Evolutionary conservation across 148 eudicot genomes (phyloP).

Genomic region (Persicaria tinctoria): DNA sequence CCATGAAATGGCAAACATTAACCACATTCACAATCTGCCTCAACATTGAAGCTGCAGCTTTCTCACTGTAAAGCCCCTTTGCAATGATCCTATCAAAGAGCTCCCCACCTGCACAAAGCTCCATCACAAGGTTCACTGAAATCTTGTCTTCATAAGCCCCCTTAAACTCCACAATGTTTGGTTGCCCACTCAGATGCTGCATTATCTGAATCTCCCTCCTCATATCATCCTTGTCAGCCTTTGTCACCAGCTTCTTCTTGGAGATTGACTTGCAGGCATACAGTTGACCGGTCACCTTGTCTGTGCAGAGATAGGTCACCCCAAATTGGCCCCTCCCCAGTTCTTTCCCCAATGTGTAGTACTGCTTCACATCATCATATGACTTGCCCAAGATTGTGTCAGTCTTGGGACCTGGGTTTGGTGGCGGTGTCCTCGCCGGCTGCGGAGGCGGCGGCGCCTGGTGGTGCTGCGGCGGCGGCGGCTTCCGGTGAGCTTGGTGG

Average conservation of each 20-base stretch:
- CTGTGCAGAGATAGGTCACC: constrained; percentile 48
- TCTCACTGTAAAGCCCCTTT: constrained; percentile 70
- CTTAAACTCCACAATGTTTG: constrained; percentile 71
- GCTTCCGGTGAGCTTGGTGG: background rate
- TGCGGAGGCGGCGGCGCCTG: background rate
- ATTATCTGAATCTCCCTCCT: constrained; percentile 75
- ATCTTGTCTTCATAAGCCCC: constrained; percentile 74
- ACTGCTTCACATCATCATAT: constrained; percentile 47
- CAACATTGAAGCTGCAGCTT: constrained; percentile 60
- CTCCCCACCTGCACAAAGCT: constrained; percentile 80
- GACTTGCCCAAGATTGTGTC: constrained; percentile 72
- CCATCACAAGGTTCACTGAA: constrained; percentile 71
- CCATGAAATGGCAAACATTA: constrained; percentile 82
- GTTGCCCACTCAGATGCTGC: constrained; percentile 86
- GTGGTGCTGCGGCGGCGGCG: background rate
- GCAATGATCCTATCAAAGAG: constrained; percentile 76
- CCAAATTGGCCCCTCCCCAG: constrained; percentile 81
- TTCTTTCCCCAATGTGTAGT: constrained; percentile 57
- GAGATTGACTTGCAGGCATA: constrained; percentile 78
- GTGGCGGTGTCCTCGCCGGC: background rate
- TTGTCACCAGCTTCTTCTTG: constrained; percentile 60
- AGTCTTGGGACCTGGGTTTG: constrained; percentile 10
- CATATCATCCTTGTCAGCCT: constrained; percentile 70
- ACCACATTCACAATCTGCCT: constrained; percentile 76
- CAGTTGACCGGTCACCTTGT: constrained; percentile 32